Conservation (phyloP, 73 alveolate species). For the Paramecium octaurelia region DNA sequence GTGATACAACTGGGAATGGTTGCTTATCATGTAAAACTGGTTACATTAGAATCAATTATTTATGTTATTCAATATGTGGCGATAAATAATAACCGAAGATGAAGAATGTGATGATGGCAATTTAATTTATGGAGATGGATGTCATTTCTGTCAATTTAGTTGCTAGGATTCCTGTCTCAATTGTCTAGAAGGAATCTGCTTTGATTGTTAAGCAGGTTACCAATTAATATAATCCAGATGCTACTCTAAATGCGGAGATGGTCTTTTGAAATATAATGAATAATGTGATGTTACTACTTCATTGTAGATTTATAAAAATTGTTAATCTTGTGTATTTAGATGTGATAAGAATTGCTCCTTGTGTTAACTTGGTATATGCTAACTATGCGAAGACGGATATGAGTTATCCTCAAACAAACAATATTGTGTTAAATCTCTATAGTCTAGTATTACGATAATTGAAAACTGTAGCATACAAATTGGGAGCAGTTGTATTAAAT, state of each 20-base stretch:
- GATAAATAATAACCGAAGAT: background rate
- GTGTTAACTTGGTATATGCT: background rate
- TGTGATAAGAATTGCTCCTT: background rate
- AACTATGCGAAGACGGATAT: background rate
- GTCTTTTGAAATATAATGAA: background rate
- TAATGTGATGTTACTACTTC: background rate
- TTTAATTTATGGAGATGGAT: background rate
- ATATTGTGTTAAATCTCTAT: background rate
- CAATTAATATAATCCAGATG: background rate
- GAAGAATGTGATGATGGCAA: conserved; percentile 13
- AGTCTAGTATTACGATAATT: too few relatives aligned
- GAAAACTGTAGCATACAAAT: background rate
- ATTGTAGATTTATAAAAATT: conserved; percentile 37
- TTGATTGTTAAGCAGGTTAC: background rate
- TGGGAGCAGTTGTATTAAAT: background rate
- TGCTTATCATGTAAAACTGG: background rate
- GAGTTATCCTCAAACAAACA: background rate
- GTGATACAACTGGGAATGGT: background rate
- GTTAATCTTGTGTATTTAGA: background rate
- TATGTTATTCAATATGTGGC: background rate
- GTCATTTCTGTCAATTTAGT: background rate
- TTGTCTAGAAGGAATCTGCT: background rate
- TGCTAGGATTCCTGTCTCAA: background rate
- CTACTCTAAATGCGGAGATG: background rate
- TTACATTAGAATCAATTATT: background rate